Evolutionary conservation across 176 grass and related monocot species (phyloP).

Genomic region (Eremochloa ophiuroides): DNA sequence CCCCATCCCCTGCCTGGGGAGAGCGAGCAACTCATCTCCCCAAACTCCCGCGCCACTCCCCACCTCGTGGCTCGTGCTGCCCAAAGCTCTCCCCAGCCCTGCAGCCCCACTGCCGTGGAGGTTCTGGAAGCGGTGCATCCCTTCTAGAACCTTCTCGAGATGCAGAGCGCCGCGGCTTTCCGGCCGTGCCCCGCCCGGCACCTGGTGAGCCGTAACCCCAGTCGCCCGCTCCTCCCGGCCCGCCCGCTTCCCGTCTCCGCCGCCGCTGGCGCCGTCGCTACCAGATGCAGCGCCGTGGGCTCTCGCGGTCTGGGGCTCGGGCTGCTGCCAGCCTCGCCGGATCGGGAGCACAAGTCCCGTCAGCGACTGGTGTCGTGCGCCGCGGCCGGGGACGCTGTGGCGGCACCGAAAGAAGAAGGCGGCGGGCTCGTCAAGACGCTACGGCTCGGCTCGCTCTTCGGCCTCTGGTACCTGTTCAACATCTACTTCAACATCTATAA

Average conservation of each 20-base stretch:
- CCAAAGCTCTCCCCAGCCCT: no score
- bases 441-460: constrained; percentile 57
- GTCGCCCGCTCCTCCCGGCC: background rate
- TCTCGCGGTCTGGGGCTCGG: background rate
- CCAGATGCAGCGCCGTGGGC: background rate
- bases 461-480: constrained; percentile 81
- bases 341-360: background rate
- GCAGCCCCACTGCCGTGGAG: no score
- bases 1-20: no score
- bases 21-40: no score
- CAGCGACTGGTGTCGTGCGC: background rate
- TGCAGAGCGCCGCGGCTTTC: constrained; percentile 44
- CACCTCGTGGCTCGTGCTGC: no score
- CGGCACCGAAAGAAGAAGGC: background rate
- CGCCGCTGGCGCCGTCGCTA: background rate
- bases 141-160: background rate
- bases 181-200: constrained; percentile 27
- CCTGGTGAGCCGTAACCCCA: background rate
- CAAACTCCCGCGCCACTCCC: no score
- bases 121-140: no score
- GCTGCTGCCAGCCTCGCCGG: background rate
- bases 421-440: constrained; percentile 31
- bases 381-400: constrained; percentile 1
- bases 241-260: background rate
- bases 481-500: constrained; percentile 91